phyloP scores from a whole-genome alignment of 805 yeast genomes.

The Sugiyamaella americana region DNA sequence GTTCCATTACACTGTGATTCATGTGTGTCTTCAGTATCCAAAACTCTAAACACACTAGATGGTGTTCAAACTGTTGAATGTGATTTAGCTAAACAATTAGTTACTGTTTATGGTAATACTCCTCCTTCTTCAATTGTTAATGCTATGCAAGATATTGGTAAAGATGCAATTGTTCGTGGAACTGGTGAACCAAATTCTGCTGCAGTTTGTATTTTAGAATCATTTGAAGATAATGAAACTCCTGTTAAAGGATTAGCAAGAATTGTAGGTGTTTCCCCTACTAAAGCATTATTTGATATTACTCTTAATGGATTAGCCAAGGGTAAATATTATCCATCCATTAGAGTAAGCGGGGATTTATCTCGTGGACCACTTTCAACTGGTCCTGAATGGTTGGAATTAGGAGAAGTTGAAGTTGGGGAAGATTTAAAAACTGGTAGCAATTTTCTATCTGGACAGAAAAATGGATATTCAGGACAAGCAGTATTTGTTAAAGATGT shows the following conservation, averaged over 20 bases:
- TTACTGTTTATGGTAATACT: slow-evolving; percentile 58
- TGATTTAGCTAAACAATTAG: slow-evolving; percentile 54
- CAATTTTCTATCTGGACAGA: slow-evolving; percentile 6
- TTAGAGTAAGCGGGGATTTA: slow-evolving; percentile 69
- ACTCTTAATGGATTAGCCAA: slow-evolving; percentile 65
- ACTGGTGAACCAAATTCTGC: slow-evolving; percentile 83
- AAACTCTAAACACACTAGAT: slow-evolving; percentile 44
- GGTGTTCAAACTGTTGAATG: slow-evolving; percentile 51
- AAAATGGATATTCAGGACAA: slow-evolving; percentile 29
- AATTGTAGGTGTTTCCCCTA: slow-evolving; percentile 58
- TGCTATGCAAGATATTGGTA: slow-evolving; percentile 66
- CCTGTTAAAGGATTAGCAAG: slow-evolving; percentile 86
- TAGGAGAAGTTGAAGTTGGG: slow-evolving; percentile 29
- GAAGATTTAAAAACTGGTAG: slow-evolving; percentile 8
- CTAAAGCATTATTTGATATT: slow-evolving; percentile 61
- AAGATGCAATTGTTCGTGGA: slow-evolving; percentile 89
- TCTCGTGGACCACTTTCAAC: slow-evolving; percentile 41
- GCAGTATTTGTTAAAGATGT: slow-evolving; percentile 40
- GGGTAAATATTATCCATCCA: slow-evolving; percentile 63
- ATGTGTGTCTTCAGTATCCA: slow-evolving; percentile 57
- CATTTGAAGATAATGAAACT: slow-evolving; percentile 44
- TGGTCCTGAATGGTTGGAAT: slow-evolving; percentile 30
- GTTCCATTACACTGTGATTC: slow-evolving; percentile 76
- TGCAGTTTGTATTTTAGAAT: slow-evolving; percentile 84
- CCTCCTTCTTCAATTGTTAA: slow-evolving; percentile 73